A percentile compares a stretch with the other conserved stretches of the same genome.
Conservation (phyloP, 2,329 filamentous ascomycete species). For the Trichoderma brevicompactum region DNA sequence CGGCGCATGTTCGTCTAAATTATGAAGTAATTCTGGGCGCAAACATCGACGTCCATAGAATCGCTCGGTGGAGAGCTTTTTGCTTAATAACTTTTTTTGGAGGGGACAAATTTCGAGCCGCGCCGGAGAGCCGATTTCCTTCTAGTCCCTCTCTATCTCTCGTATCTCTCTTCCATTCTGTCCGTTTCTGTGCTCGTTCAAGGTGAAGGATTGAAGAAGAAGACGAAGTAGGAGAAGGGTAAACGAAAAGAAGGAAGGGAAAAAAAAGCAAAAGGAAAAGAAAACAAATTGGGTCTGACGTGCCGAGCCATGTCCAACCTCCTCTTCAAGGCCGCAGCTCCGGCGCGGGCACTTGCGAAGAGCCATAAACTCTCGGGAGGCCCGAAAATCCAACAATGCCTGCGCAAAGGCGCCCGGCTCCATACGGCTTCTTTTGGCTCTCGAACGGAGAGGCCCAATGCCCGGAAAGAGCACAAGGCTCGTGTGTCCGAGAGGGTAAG, state of each 20-base stretch:
- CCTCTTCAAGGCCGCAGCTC: slow-evolving; percentile 52
- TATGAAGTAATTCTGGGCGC: slow-evolving; percentile 1
- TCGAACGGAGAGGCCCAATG: slow-evolving; percentile 32
- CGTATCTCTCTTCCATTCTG: not conserved
- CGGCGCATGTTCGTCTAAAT: slow-evolving; percentile 12
- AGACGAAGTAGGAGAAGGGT: not conserved
- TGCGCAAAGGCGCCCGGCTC: slow-evolving; percentile 45
- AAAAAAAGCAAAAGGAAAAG: not conserved
- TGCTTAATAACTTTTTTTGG: slow-evolving; percentile 24
- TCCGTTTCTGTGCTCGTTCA: not conserved
- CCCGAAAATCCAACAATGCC: slow-evolving; percentile 46
- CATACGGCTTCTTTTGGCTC: slow-evolving; percentile 40
- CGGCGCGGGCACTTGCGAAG: slow-evolving; percentile 52
- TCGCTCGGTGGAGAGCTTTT: slow-evolving; percentile 12
- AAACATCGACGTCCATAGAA: slow-evolving; percentile 21
- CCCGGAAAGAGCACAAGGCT: slow-evolving; percentile 30
- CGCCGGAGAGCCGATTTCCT: slow-evolving; percentile 6
- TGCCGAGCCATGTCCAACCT: slow-evolving; percentile 47
- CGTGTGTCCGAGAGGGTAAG: slow-evolving; percentile 40
- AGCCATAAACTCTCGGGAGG: slow-evolving; percentile 45
- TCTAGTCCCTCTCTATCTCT: not conserved
- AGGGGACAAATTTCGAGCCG: slow-evolving; percentile 24
- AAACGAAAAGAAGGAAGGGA: not conserved
- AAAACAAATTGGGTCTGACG: not conserved
- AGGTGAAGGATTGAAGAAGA: slow-evolving; percentile 5